Percentiles rank a stretch among this genome's conserved stretches.
These are phyloP conservation scores for Globisporangium irregulare DNA, from an alignment of 352 stramenopile genomes.

Conservation along the genomic window DNA sequence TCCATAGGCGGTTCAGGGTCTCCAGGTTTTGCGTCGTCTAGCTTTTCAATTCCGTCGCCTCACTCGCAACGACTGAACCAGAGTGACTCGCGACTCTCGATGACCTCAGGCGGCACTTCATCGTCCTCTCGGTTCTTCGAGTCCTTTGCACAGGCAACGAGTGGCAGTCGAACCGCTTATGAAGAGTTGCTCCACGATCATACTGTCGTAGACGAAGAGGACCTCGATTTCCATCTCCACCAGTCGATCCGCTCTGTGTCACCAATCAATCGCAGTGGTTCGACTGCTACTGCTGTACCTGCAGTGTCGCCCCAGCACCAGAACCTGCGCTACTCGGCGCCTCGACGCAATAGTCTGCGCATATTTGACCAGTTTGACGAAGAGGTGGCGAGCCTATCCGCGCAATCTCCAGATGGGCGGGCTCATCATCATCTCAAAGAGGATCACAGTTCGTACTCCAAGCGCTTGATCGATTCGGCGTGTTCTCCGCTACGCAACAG, in stretches of 20 bases:
- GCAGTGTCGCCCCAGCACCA: conserved; percentile 3
- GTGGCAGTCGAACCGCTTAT: neutral
- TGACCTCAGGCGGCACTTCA: neutral
- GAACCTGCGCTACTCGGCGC: conserved; percentile 7
- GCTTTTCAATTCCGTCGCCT: neutral
- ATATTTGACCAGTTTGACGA: conserved; percentile 7
- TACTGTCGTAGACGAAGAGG: neutral
- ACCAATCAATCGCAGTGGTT: neutral
- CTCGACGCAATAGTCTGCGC: neutral
- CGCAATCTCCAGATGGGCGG: too few relatives aligned
- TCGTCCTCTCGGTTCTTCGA: neutral
- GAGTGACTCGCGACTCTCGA: neutral
- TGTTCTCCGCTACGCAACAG: conserved; percentile 23
- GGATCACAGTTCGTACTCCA: neutral
- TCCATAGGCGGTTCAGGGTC: neutral
- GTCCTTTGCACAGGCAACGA: neutral
- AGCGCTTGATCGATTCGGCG: conserved; percentile 23
- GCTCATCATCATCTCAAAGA: neutral
- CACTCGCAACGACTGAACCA: neutral
- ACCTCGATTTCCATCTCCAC: conserved; percentile 8
- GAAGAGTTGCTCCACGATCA: neutral
- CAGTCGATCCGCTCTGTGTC: conserved; percentile 6
- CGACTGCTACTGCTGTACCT: neutral
- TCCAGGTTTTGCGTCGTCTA: neutral
- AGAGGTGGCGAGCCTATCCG: neutral